These are phyloP conservation scores for Verticillium alfalfae DNA, from an alignment of 2,329 filamentous ascomycete species.

Conservation along the genomic window DNA sequence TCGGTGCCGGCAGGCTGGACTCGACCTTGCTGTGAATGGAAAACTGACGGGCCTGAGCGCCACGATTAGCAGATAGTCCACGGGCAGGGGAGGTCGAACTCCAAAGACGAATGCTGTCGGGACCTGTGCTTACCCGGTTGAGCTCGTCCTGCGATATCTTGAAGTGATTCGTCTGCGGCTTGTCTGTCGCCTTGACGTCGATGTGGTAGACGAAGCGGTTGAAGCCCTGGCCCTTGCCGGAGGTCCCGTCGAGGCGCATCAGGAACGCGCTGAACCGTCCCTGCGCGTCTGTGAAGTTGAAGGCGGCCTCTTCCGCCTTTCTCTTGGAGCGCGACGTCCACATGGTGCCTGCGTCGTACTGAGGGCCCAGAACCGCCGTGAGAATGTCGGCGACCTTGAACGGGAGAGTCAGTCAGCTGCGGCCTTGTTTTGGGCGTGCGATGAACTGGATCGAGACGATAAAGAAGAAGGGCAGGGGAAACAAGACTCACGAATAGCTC, in stretches of 20 bases:
- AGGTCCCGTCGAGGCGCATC: slow-evolving; percentile 5
- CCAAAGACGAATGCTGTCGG: not conserved
- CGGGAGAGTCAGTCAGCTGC: not conserved
- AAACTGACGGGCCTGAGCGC: slow-evolving; percentile 2
- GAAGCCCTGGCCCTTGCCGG: slow-evolving; percentile 5
- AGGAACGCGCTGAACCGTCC: slow-evolving; percentile 5
- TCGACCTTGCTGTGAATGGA: slow-evolving; percentile 3
- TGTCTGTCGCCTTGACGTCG: slow-evolving; percentile 4
- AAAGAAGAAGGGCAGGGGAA: too few relatives aligned
- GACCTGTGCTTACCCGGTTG: slow-evolving; percentile 1
- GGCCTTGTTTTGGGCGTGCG: not conserved
- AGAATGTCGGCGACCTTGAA: slow-evolving; percentile 6
- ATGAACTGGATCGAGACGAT: too few relatives aligned
- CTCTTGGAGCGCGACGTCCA: not conserved
- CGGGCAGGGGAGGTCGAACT: too few relatives aligned
- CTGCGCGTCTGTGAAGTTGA: slow-evolving; percentile 5
- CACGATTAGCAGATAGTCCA: not conserved
- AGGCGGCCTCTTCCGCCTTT: not conserved
- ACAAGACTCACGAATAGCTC: slow-evolving; percentile 3
- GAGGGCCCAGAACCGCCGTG: not conserved
- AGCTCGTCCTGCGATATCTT: slow-evolving; percentile 4
- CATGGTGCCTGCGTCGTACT: slow-evolving; percentile 4
- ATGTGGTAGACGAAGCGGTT: slow-evolving; percentile 5
- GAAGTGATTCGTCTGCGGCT: not conserved
- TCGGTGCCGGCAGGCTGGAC: not conserved